Base-by-base conservation (phyloP, 257 asterid genomes). In the Henckelia pumila region DNA sequence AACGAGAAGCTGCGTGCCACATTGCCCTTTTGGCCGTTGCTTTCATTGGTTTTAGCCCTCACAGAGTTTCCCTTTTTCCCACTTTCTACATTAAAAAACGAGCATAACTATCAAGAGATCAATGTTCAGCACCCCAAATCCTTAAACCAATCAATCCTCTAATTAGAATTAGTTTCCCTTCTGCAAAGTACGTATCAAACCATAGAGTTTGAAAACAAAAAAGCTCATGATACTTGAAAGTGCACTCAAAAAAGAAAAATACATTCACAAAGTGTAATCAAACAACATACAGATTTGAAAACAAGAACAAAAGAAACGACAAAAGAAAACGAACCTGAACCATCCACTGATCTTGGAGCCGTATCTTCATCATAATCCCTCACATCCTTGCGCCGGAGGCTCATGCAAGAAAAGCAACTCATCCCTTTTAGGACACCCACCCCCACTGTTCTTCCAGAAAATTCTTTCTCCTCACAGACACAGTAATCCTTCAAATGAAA, bases 391-490 rank as follows among this genome's bases (percentile, higher is more conserved):
- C 57, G 29, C 47, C 63, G 69, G 65, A 78, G 35, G 23, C 59
- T 79, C 67, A 80, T 64, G 68, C 95, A 88, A 68, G 82, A 68
- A 77, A 85, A 88, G 75, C 95, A 88, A 72, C 47, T 67, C 92
- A 82, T 85, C 53, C 47, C 58, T 49, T 26, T 25, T 14, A 8
- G 3, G 3, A 9, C 29, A 13, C 23, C 21, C 50, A 28, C 37
- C 29, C 30, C 6, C 6, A 7, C 21, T 26, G 44, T 33, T 56
- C n/a, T 4, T 24, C 25, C 24, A 9, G 16, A 69, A 53, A 55
- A 24, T 52, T 50, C 10, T 25, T 63, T 56, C 50, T 61, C 30
- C 56, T 10, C 63, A 66, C 30, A 59, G 57, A 55, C 22, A 55
- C 11, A 61, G 26, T 53, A 28, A 60, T 56, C 61, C 47, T 47